phyloP scores from a whole-genome alignment of 179 eudicot genomes.

The Monotropa hypopitys region DNA sequence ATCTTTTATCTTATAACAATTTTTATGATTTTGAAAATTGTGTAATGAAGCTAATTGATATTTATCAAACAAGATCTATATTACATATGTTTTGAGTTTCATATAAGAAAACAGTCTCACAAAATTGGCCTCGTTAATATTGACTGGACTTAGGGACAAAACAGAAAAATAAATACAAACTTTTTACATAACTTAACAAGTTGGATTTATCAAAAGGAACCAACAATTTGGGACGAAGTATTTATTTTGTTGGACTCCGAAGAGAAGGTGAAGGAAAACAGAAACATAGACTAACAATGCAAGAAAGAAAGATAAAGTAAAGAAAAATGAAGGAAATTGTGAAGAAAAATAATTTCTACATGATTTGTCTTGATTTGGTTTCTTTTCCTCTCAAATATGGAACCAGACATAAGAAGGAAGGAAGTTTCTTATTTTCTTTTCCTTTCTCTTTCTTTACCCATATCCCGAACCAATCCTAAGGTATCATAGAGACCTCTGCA shows the following conservation, averaged over 20 bases:
- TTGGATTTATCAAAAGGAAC: no score
- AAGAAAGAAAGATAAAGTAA: not conserved
- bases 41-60: no score
- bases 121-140: no score
- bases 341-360: not conserved
- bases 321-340: not conserved
- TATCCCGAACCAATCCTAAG: not conserved
- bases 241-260: not conserved
- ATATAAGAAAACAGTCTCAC: no score
- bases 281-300: not conserved
- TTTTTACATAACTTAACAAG: no score
- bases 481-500: not conserved
- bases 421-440: not conserved
- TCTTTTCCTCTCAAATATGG: not conserved
- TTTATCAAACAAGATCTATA: no score
- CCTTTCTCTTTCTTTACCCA: not conserved
- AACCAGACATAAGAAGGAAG: not conserved
- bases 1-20: no score
- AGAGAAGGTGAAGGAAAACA: not conserved
- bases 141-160: no score
- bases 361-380: not conserved
- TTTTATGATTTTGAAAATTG: no score
- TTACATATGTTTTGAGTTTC: no score
- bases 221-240: no score
- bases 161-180: no score